These are phyloP conservation scores for Halenospora varia DNA, from an alignment of 495 filamentous ascomycete species.

Conservation along the genomic window DNA sequence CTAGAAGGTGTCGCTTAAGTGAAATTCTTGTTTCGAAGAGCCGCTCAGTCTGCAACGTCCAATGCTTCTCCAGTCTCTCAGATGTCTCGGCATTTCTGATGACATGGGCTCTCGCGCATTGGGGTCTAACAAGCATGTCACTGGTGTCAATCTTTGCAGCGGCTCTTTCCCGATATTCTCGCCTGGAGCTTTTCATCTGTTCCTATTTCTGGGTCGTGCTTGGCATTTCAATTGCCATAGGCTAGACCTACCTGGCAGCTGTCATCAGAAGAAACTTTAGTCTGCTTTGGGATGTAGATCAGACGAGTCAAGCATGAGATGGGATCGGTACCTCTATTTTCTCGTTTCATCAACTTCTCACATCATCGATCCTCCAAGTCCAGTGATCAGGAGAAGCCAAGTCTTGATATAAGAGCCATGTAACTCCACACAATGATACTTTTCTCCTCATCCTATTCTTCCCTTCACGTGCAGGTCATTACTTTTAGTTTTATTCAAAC, in stretches of 20 bases:
- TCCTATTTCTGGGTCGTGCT: background rate
- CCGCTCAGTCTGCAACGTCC: constrained; percentile 10
- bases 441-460: constrained; percentile 22
- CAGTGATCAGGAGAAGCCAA: constrained; percentile 5
- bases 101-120: background rate
- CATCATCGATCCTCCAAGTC: constrained; percentile 15
- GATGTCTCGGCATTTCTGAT: constrained; percentile 3
- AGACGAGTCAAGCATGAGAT: constrained; percentile 22
- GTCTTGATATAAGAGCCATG: constrained; percentile 25
- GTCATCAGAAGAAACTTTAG: background rate
- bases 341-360: constrained; percentile 28
- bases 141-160: background rate
- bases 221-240: background rate
- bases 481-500: constrained; percentile 27
- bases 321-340: constrained; percentile 15
- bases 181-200: background rate
- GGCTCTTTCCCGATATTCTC: too few relatives aligned
- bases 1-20: background rate
- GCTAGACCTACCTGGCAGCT: constrained; percentile 6
- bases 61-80: constrained; percentile 4
- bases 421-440: constrained; percentile 14
- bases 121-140: background rate
- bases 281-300: constrained; percentile 19
- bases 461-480: constrained; percentile 18
- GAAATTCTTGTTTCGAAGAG: constrained; percentile 8